Conservation (phyloP, 2,329 filamentous ascomycete species). For the Fusarium sulawesiense region DNA sequence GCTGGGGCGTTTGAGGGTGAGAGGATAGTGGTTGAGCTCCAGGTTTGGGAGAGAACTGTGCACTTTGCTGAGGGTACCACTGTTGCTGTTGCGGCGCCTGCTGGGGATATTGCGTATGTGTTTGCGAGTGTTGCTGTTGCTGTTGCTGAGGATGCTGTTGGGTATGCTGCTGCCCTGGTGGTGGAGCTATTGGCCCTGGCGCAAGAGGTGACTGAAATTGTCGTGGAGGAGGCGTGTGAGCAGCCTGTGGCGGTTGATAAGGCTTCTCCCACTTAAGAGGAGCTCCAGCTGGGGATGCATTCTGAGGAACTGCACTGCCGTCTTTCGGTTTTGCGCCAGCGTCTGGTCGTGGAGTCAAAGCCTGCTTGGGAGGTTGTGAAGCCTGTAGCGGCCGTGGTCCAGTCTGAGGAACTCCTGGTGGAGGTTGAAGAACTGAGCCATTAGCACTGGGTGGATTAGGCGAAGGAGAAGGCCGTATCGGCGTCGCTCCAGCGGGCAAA, state of each 20-base stretch:
- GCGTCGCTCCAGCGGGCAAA: constrained; percentile 44
- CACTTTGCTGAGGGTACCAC: constrained; percentile 39
- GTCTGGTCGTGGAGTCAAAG: constrained; percentile 52
- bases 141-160: constrained; percentile 38
- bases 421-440: constrained; percentile 53
- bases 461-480: constrained; percentile 46
- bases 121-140: constrained; percentile 10
- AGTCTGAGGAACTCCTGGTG: constrained; percentile 49
- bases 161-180: constrained; percentile 37
- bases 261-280: constrained; percentile 57
- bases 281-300: constrained; percentile 41
- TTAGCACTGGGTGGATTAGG: constrained; percentile 48
- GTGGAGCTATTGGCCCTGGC: constrained; percentile 37
- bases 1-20: constrained; percentile 40
- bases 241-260: constrained; percentile 51
- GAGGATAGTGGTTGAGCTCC: constrained; percentile 37
- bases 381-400: constrained; percentile 50
- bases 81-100: constrained; percentile 34
- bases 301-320: constrained; percentile 36
- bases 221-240: constrained; percentile 42
- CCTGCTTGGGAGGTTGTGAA: constrained; percentile 48
- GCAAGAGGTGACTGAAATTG: constrained; percentile 43
- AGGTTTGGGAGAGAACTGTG: constrained; percentile 38
- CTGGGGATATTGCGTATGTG: constrained; percentile 28
- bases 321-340: constrained; percentile 48